Percentiles rank a stretch among this genome's conserved stretches.
These are phyloP conservation scores for Leccinum broughii DNA, from an alignment of 768 basidiomycete species.

Conservation along the genomic window DNA sequence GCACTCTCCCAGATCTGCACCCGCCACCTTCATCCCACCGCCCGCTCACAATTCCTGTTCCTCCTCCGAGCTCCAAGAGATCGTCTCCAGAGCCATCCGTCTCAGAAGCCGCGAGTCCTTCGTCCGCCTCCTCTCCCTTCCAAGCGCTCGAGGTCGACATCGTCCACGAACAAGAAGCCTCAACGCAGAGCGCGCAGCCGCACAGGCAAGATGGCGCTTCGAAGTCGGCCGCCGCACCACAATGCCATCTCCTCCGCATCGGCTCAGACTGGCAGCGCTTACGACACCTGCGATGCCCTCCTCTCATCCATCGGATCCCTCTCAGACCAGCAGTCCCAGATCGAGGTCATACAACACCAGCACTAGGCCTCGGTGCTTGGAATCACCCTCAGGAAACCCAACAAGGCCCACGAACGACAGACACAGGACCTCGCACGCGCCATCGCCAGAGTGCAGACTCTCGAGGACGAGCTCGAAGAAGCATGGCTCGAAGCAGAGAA, in stretches of 20 bases:
- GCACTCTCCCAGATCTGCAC: too few relatives aligned
- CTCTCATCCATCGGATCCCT: conserved; percentile 59
- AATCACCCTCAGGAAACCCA: conserved; percentile 77
- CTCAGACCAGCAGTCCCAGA: conserved; percentile 64
- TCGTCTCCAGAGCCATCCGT: conserved; percentile 73
- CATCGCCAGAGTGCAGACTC: conserved; percentile 47
- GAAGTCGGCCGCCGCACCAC: conserved; percentile 62
- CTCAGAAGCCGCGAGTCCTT: conserved; percentile 67
- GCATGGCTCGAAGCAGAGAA: conserved; percentile 80
- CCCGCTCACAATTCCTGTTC: conserved; percentile 8
- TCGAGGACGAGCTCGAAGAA: conserved; percentile 73
- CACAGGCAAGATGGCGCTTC: conserved; percentile 69
- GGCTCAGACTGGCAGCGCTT: too few relatives aligned
- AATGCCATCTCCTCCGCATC: too few relatives aligned
- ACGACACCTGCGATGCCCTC: conserved; percentile 55
- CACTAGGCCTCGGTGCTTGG: conserved; percentile 77
- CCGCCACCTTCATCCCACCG: too few relatives aligned
- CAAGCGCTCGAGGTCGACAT: conserved; percentile 61
- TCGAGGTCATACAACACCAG: conserved; percentile 56
- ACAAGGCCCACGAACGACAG: conserved; percentile 68
- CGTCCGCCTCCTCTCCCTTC: conserved; percentile 62
- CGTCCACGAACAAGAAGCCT: conserved; percentile 61
- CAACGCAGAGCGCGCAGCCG: conserved; percentile 47
- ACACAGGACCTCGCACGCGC: conserved; percentile 56
- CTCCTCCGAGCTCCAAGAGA: conserved; percentile 59